These are phyloP conservation scores for Vanrija pseudolonga DNA, from an alignment of 1,284 basidiomycete species.

Conservation along the genomic window DNA sequence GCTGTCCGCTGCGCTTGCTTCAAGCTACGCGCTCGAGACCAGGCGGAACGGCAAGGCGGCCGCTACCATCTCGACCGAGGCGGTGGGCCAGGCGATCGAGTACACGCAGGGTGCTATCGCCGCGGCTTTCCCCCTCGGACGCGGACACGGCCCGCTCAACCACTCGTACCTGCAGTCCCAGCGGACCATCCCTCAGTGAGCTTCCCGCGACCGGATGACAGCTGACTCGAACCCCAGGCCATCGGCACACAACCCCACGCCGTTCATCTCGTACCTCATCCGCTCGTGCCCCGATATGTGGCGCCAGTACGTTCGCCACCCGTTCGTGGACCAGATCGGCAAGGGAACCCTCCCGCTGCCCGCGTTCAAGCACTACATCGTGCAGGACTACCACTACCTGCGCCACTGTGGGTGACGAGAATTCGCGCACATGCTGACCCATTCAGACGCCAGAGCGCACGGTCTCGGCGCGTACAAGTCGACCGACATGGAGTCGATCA, in stretches of 20 bases:
- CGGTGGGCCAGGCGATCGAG: conserved; percentile 59
- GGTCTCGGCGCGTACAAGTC: conserved; percentile 73
- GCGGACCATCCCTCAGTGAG: conserved; percentile 61
- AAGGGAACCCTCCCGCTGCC: conserved; percentile 63
- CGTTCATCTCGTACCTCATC: conserved; percentile 66
- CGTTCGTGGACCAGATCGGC: conserved; percentile 73
- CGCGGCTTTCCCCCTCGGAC: conserved; percentile 65
- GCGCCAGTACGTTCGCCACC: conserved; percentile 59
- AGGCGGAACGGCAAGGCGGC: neutral
- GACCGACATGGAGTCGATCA: conserved; percentile 61
- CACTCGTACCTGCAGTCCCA: conserved; percentile 66
- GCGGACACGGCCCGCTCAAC: conserved; percentile 81
- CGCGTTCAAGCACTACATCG: conserved; percentile 80
- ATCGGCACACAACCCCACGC: conserved; percentile 61
- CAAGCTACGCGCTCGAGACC: conserved; percentile 32
- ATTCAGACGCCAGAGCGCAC: conserved; percentile 52
- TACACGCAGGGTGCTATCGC: conserved; percentile 78
- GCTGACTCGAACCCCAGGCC: conserved; percentile 51
- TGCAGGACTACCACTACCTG: conserved; percentile 55
- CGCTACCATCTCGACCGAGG: conserved; percentile 53
- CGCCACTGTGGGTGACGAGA: conserved; percentile 43
- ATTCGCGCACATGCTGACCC: neutral
- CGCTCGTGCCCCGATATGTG: conserved; percentile 58
- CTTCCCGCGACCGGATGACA: neutral
- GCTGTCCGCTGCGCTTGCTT: conserved; percentile 75